Evolutionary conservation across 345 rosid genomes (phyloP).

Genomic region (Lepidium sativum): DNA sequence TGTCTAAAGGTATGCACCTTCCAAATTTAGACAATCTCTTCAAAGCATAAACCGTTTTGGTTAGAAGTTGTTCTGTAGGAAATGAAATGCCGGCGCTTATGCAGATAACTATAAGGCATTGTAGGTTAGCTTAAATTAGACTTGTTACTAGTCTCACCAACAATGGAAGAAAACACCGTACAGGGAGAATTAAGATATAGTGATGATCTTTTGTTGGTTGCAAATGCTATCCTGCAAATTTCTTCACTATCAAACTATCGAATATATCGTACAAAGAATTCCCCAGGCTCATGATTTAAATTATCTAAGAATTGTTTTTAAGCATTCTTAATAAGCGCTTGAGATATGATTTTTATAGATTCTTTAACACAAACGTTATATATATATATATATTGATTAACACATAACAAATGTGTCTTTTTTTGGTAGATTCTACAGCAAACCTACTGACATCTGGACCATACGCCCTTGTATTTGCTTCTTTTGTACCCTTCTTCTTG

Average conservation of each 20-base stretch:
- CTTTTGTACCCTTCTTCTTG: conserved; percentile 76
- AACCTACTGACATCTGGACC: conserved; percentile 74
- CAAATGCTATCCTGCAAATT: not conserved
- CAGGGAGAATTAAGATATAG: not conserved
- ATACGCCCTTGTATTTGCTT: conserved; percentile 85
- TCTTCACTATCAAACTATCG: not conserved
- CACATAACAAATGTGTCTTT: not conserved
- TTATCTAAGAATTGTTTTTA: not conserved
- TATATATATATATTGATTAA: not conserved
- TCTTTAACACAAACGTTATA: not conserved
- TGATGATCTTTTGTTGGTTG: conserved; percentile 8
- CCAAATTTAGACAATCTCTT: conserved; percentile 9
- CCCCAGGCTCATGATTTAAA: not conserved
- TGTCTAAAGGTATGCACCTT: conserved; percentile 59
- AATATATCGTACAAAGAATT: not conserved
- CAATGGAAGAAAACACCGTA: not conserved
- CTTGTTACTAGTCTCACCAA: not conserved
- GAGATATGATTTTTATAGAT: not conserved
- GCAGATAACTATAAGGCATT: not conserved
- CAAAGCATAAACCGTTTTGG: not conserved
- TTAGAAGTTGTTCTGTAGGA: not conserved
- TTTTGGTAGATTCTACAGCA: conserved; percentile 51
- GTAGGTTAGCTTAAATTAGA: not conserved
- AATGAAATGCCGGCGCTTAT: not conserved
- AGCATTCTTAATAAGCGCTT: not conserved